A percentile compares a stretch with the other conserved stretches of the same genome.
Evolutionary conservation across 2,329 filamentous ascomycete genomes (phyloP).

Genomic region (Verticillium albo-atrum): DNA sequence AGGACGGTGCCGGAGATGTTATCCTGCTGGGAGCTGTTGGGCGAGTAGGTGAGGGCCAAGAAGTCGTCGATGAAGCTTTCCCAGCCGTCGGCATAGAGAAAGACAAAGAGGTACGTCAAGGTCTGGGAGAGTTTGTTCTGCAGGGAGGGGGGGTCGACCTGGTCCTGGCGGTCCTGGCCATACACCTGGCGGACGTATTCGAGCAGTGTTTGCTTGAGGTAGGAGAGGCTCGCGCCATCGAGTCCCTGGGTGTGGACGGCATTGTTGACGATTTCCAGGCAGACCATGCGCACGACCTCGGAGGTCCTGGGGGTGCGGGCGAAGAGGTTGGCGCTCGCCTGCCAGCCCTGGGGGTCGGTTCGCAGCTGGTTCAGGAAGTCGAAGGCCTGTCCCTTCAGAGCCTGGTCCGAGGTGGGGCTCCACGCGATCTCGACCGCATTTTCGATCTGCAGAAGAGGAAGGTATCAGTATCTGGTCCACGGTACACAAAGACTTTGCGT

Average conservation of each 20-base stretch:
- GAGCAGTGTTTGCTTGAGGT: conserved; percentile 77
- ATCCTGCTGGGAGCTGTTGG: conserved; percentile 55
- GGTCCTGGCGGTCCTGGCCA: conserved; percentile 49
- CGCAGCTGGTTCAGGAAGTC: conserved; percentile 76
- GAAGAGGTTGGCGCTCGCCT: conserved; percentile 83
- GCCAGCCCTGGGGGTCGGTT: conserved; percentile 81
- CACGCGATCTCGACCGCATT: conserved; percentile 94
- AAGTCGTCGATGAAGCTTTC: conserved; percentile 89
- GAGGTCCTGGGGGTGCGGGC: conserved; percentile 69
- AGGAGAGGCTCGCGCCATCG: conserved; percentile 65
- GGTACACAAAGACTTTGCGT: neutral
- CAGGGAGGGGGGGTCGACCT: conserved; percentile 68
- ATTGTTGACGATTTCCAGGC: conserved; percentile 89
- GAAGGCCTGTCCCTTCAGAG: conserved; percentile 76
- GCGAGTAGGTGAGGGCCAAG: conserved; percentile 64
- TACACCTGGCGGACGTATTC: conserved; percentile 77
- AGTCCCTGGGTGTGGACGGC: conserved; percentile 77
- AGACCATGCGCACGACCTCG: conserved; percentile 83
- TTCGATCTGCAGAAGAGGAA: conserved; percentile 60
- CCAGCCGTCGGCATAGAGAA: conserved; percentile 83
- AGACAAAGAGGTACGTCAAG: conserved; percentile 87
- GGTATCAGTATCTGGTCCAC: conserved; percentile 10
- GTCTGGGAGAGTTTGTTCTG: conserved; percentile 98
- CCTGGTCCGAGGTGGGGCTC: conserved; percentile 71
- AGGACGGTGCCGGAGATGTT: conserved; percentile 76